Evolutionary conservation across 1,139 yeast species (phyloP).

Genomic region (Pichia sp.): DNA sequence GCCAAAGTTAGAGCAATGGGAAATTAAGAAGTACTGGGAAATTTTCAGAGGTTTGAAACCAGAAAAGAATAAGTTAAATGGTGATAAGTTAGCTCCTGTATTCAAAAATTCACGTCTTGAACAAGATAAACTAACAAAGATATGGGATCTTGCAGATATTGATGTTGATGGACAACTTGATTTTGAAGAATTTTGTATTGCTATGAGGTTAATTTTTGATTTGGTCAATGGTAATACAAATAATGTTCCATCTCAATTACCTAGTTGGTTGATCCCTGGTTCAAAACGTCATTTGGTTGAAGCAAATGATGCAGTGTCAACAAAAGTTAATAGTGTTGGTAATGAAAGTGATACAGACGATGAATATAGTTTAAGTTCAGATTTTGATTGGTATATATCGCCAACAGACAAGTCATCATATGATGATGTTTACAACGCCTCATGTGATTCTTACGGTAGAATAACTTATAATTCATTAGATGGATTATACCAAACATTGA

Average conservation of each 20-base stretch:
- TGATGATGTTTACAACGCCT: slow-evolving; percentile 68
- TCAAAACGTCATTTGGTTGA: slow-evolving; percentile 78
- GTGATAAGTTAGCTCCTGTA: slow-evolving; percentile 80
- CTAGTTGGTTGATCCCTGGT: slow-evolving; percentile 89
- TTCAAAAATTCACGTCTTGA: slow-evolving; percentile 81
- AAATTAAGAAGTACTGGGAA: slow-evolving; percentile 95
- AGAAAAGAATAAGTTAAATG: slow-evolving; percentile 65
- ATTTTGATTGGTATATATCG: slow-evolving; percentile 94
- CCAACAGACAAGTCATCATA: slow-evolving; percentile 78
- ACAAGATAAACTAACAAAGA: slow-evolving; percentile 65
- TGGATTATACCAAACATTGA: slow-evolving; percentile 61
- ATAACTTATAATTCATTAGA: slow-evolving; percentile 66
- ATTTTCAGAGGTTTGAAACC: slow-evolving; percentile 88
- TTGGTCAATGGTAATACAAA: slow-evolving; percentile 68
- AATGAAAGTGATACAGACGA: slow-evolving; percentile 35
- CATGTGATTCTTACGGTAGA: slow-evolving; percentile 78
- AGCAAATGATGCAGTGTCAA: slow-evolving; percentile 60
- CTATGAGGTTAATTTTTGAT: slow-evolving; percentile 92
- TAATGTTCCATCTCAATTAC: slow-evolving; percentile 63
- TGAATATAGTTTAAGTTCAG: slow-evolving; percentile 50
- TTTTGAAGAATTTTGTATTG: slow-evolving; percentile 95
- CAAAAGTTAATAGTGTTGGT: slow-evolving; percentile 18
- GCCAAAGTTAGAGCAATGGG: slow-evolving; percentile 84
- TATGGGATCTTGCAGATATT: slow-evolving; percentile 92
- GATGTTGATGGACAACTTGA: slow-evolving; percentile 88